Base-by-base conservation (phyloP, 1,139 yeast species). In the Taphrina confusa region DNA sequence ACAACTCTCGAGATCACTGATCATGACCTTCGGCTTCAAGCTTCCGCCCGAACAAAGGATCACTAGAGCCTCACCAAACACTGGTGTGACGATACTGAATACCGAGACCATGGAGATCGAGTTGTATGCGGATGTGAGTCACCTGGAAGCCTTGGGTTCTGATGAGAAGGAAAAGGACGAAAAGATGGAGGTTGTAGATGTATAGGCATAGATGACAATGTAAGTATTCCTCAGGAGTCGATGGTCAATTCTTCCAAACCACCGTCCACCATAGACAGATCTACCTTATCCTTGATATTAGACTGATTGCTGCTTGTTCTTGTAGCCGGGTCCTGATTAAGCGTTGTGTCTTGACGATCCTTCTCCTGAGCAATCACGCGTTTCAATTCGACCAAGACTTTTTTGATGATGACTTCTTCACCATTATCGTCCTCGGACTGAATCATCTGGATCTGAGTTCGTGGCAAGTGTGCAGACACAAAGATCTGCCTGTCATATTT, bases 181-280 rank as follows among this genome's bases (percentile, higher is more conserved):
- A 30, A 44, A 44, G 20, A 44, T 54, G 58, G 58, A 54, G 31
- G 49, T 42, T 18, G 51, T 54, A 18, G 58, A 54, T 27, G 58
- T 39, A 20, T 54, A 42, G 45, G 44, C 5, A 12, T 27, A 42
- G 47, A 42, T 4, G 18, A 23, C 33, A 42, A 14, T 23, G 45
- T 12, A 3, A 18, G 8, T 18, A 27, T 18, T 12, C 14, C 11
- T 42, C 42, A 37, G 6, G 25, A 18, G 25, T 37, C 42, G 25
- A 37, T 9, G 25, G 42, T 37, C 25, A 37, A n/a, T 6, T 37
- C 42, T 37, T 37, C 42, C n/a, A 37, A 25, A 16, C 42, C 42
- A 3, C 20, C 25, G 42, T 37, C 20, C 2, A 37, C 42, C 20
- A 25, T 25, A 1, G 37, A 33, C 14, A 12, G 16, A 12, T 33